Evolutionary conservation across 306 rosid species (phyloP).

Genomic region (Astragalus glycyphyllos): DNA sequence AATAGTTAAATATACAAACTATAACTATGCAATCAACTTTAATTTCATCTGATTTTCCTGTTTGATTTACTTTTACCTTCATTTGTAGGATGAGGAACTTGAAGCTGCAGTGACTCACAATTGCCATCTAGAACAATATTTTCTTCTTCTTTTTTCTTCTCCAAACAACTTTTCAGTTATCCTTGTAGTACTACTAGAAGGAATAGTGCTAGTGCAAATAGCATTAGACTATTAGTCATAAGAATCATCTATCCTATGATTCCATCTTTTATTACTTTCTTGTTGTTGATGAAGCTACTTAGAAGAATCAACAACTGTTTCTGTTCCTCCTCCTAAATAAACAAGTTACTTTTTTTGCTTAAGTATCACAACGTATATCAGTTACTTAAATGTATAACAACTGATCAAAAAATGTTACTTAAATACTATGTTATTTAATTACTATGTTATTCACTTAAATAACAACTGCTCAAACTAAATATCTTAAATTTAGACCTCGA

Average conservation of each 20-base stretch:
- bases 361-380: constrained; percentile 25
- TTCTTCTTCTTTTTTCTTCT: constrained; percentile 33
- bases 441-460: too few relatives aligned
- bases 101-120: constrained; percentile 61
- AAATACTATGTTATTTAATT: too few relatives aligned
- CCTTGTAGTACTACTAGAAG: constrained; percentile 24
- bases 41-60: constrained; percentile 25
- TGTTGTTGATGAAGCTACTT: constrained; percentile 40
- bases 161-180: constrained; percentile 24
- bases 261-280: constrained; percentile 43
- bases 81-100: constrained; percentile 71
- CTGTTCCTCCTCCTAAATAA: constrained; percentile 43
- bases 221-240: constrained; percentile 50
- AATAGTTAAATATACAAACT: not conserved
- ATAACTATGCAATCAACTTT: constrained; percentile 8
- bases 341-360: constrained; percentile 36
- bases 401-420: too few relatives aligned
- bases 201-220: constrained; percentile 40
- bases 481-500: too few relatives aligned
- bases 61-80: not conserved
- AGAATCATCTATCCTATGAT: constrained; percentile 46
- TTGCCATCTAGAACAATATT: constrained; percentile 15
- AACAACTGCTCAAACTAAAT: too few relatives aligned
- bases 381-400: constrained; percentile 13
- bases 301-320: constrained; percentile 40